Evolutionary conservation across 768 basidiomycete species (phyloP).

Genomic region (Amylocystis lapponica): DNA sequence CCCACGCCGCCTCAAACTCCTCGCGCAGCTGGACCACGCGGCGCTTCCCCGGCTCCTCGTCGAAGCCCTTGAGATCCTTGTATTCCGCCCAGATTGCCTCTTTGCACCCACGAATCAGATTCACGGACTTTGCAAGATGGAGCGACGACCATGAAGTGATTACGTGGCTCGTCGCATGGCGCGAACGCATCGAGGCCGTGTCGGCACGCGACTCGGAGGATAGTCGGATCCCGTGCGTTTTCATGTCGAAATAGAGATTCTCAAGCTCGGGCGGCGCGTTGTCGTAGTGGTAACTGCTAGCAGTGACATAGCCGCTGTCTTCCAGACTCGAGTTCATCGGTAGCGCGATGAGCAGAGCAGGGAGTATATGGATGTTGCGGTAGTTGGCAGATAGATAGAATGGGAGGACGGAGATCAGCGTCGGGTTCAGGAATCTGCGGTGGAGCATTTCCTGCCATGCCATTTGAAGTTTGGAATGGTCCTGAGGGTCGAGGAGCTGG

Average conservation of each 20-base stretch:
- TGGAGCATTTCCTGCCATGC: conserved; percentile 69
- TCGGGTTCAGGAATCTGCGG: conserved; percentile 47
- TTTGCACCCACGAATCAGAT: conserved; percentile 56
- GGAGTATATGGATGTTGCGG: conserved; percentile 42
- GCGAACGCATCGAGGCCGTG: conserved; percentile 5
- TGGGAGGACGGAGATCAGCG: conserved; percentile 53
- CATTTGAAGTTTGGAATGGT: conserved; percentile 54
- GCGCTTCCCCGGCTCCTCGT: too few species aligned
- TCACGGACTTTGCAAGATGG: conserved; percentile 59
- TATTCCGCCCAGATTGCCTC: conserved; percentile 68
- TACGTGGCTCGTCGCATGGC: conserved; percentile 18
- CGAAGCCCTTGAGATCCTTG: conserved; percentile 35
- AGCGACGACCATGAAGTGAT: conserved; percentile 49
- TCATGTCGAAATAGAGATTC: conserved; percentile 6
- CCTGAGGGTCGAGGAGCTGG: conserved; percentile 40
- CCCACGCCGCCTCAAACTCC: conserved; percentile 63
- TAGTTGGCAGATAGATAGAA: conserved; percentile 62
- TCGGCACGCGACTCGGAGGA: conserved; percentile 5
- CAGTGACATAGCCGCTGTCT: background rate
- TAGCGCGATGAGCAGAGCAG: conserved; percentile 45
- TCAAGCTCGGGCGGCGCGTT: conserved; percentile 1
- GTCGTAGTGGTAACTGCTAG: too few species aligned
- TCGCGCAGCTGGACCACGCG: conserved; percentile 30
- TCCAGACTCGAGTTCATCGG: conserved; percentile 41
- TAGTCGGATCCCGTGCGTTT: background rate